These are phyloP conservation scores for Colletotrichum sp. DNA, from an alignment of 2,329 filamentous ascomycete species.

Conservation along the genomic window DNA sequence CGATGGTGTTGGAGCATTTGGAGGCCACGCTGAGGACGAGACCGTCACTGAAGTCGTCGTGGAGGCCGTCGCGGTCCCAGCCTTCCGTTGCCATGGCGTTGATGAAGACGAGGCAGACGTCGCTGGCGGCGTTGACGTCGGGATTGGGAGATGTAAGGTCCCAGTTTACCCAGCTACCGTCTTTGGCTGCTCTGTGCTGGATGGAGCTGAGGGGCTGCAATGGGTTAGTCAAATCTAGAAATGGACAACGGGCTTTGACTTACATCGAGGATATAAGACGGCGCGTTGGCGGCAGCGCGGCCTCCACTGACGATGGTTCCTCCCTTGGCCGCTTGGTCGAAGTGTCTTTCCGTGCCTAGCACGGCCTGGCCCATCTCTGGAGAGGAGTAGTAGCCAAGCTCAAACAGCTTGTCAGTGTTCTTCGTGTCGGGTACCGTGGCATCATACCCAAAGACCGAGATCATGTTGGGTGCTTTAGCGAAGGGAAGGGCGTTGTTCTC, in stretches of 20 bases:
- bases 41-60: conserved; percentile 69
- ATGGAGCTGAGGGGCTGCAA: conserved; percentile 60
- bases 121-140: conserved; percentile 48
- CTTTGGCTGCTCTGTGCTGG: conserved; percentile 56
- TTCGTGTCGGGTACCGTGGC: conserved; percentile 57
- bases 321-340: conserved; percentile 53
- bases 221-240: too few relatives aligned
- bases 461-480: conserved; percentile 52
- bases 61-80: conserved; percentile 64
- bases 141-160: conserved; percentile 58
- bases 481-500: conserved; percentile 66
- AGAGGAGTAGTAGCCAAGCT: conserved; percentile 52
- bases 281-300: conserved; percentile 55
- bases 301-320: conserved; percentile 59
- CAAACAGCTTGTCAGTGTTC: conserved; percentile 49
- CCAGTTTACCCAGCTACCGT: conserved; percentile 64
- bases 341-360: conserved; percentile 46
- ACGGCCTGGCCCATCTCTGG: conserved; percentile 49
- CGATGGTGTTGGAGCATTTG: conserved; percentile 66
- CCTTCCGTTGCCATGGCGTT: conserved; percentile 77
- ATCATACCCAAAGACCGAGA: conserved; percentile 69
- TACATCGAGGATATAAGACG: conserved; percentile 51
- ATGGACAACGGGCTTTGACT: too few relatives aligned
- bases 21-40: conserved; percentile 62
- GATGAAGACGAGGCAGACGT: conserved; percentile 73